phyloP scores from a whole-genome alignment of 2,329 filamentous ascomycete genomes.

The Penicillium sp. region DNA sequence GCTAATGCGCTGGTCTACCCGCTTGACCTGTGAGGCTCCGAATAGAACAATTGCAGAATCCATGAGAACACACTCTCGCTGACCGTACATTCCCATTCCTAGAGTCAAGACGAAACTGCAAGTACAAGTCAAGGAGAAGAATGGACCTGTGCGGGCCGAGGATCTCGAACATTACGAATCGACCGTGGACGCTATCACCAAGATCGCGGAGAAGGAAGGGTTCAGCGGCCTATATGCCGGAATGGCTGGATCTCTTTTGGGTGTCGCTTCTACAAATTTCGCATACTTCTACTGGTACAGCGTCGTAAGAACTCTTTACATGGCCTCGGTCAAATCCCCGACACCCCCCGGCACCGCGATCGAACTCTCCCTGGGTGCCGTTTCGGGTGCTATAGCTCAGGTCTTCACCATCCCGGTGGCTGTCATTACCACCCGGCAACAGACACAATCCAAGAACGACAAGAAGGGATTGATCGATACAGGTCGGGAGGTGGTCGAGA shows the following conservation, averaged over 20 bases:
- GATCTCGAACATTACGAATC: slow-evolving; percentile 73
- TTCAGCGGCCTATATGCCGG: slow-evolving; percentile 80
- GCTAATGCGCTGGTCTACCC: slow-evolving; percentile 96
- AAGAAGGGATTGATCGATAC: slow-evolving; percentile 84
- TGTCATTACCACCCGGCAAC: slow-evolving; percentile 91
- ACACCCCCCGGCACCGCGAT: slow-evolving; percentile 71
- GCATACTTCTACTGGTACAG: slow-evolving; percentile 99
- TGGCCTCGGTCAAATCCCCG: slow-evolving; percentile 55
- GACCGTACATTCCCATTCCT: slow-evolving; percentile 15
- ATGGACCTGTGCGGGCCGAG: slow-evolving; percentile 42
- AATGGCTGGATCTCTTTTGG: slow-evolving; percentile 78
- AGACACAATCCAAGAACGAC: slow-evolving; percentile 81
- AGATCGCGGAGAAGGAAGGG: slow-evolving; percentile 79
- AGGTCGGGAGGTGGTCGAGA: slow-evolving; percentile 79
- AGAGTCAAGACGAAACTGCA: slow-evolving; percentile 96
- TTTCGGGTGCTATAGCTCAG: slow-evolving; percentile 86
- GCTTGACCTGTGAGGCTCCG: slow-evolving; percentile 75
- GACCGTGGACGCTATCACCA: slow-evolving; percentile 80
- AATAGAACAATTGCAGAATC: background rate
- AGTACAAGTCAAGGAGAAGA: slow-evolving; percentile 75
- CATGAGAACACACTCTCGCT: slow-evolving; percentile 9
- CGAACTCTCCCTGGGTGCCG: slow-evolving; percentile 79
- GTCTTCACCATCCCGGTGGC: slow-evolving; percentile 95
- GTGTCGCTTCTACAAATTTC: slow-evolving; percentile 96
- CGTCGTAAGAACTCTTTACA: slow-evolving; percentile 75